Evolutionary conservation across 2,329 filamentous ascomycete species (phyloP).

Genomic region (Diaporthe citri): DNA sequence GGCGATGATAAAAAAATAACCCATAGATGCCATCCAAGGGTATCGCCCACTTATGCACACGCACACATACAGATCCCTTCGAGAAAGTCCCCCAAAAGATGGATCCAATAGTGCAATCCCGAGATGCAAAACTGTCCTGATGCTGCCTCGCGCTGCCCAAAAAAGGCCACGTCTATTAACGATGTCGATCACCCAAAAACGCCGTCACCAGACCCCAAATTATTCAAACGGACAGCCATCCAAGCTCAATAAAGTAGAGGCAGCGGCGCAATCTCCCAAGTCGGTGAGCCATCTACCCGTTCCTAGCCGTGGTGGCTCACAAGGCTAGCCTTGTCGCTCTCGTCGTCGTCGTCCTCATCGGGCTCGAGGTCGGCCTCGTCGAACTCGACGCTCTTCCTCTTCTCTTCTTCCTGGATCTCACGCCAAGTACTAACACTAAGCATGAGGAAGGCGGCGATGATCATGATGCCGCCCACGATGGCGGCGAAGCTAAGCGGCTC

Average conservation of each 20-base stretch:
- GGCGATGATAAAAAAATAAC: slow-evolving; percentile 13
- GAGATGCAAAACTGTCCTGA: slow-evolving; percentile 11
- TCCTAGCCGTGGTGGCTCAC: slow-evolving; percentile 35
- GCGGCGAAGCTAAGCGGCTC: slow-evolving; percentile 80
- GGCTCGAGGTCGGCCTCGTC: slow-evolving; percentile 59
- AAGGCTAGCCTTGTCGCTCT: slow-evolving; percentile 39
- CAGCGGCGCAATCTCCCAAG: not conserved
- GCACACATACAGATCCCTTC: not conserved
- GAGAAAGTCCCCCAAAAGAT: not conserved
- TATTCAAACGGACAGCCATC: not conserved
- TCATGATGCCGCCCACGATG: slow-evolving; percentile 85
- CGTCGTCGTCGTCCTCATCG: slow-evolving; percentile 54
- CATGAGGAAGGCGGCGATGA: slow-evolving; percentile 88
- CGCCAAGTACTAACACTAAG: slow-evolving; percentile 92
- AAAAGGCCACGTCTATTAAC: not conserved
- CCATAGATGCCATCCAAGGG: slow-evolving; percentile 28
- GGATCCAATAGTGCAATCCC: slow-evolving; percentile 7
- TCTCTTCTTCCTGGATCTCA: slow-evolving; percentile 89
- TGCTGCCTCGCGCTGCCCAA: not conserved
- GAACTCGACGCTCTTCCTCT: slow-evolving; percentile 65
- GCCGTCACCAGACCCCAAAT: not conserved
- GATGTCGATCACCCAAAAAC: not conserved
- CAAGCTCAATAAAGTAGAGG: not conserved
- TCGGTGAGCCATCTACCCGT: not conserved
- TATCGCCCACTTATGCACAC: slow-evolving; percentile 20